Percentiles rank a stretch among this genome's conserved stretches.
Evolutionary conservation across 495 filamentous ascomycete species (phyloP).

Genomic region (Jackrogersella minutella): DNA sequence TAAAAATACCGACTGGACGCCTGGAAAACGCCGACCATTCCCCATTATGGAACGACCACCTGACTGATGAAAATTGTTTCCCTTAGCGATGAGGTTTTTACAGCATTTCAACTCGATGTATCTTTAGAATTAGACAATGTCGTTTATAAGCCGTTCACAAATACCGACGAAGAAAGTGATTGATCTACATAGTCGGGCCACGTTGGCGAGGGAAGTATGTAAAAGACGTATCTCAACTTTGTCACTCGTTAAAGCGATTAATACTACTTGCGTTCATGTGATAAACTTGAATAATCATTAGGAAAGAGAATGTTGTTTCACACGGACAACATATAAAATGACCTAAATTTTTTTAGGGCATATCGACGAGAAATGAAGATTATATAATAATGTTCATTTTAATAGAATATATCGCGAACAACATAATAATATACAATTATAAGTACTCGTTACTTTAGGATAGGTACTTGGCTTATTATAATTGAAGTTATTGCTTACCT

Average conservation of each 20-base stretch:
- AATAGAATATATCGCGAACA: not conserved
- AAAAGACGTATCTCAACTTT: constrained; percentile 10
- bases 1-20: constrained; percentile 30
- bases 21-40: constrained; percentile 28
- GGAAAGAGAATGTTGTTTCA: not conserved
- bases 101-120: constrained; percentile 17
- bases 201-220: constrained; percentile 2
- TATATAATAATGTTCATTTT: not conserved
- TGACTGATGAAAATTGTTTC: constrained; percentile 33
- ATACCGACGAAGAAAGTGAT: constrained; percentile 36
- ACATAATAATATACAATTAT: not conserved
- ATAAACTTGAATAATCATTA: constrained; percentile 1
- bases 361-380: not conserved
- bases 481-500: not conserved
- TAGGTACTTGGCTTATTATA: not conserved
- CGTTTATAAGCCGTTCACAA: constrained; percentile 23
- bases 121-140: constrained; percentile 13
- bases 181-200: constrained; percentile 35
- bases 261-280: constrained; percentile 36
- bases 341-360: not conserved
- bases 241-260: constrained; percentile 27
- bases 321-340: no score
- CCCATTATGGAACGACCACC: constrained; percentile 37
- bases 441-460: constrained; percentile 2
- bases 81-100: constrained; percentile 7